Base-by-base conservation (phyloP, 495 filamentous ascomycete genomes). In the Massariosphaeria phaeospora region DNA sequence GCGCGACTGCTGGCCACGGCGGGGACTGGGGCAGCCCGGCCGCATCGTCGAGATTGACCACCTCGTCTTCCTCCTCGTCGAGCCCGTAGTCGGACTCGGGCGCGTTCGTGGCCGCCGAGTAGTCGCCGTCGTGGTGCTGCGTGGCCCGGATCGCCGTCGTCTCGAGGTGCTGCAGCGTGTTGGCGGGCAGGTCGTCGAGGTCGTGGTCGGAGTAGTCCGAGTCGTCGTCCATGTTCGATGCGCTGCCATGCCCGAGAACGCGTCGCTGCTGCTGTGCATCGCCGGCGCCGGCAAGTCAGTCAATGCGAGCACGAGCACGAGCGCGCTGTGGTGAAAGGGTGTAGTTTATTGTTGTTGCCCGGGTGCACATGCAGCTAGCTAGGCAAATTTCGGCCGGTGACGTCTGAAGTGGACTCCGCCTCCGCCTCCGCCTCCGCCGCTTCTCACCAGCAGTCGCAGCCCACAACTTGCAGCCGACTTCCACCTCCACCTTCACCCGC, bases 181-280 rank as follows among this genome's bases (percentile, higher is more conserved):
- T 64, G 25, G 63, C 66, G 17, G 67, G 62, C 25, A 71, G 62
- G 35, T 57, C 61, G 52, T 69, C 67, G 26, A 70, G 57, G 46
- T 62, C 70, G 64, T 84, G 79, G 66, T 84, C 84, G 55, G 75
- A 81, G 70, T 83, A 84, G 48, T 45, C 52, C 65, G 74, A 76
- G 47, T 83, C 82, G 67, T 84, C 81, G 61, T 75, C 71, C 42
- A 79, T 79, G 72, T 70, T 48, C 55, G 72, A 71, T 64, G 78
- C 79, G 79, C 82, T 82, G 67, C 74, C 75, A 18, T 27, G 35
- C 12, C 54, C 17, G 1, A 2, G 24, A 25, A 17, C 17, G 2
- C 6, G 2, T 27, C 3, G 41, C 6, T n/a, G 41, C 11, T 44
- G 23, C 8, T 43, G 39, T 43, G 39, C 17, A 12, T 24, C 34